Evolutionary conservation across 1,139 yeast species (phyloP).

Genomic region (Meyerozyma carpophila): DNA sequence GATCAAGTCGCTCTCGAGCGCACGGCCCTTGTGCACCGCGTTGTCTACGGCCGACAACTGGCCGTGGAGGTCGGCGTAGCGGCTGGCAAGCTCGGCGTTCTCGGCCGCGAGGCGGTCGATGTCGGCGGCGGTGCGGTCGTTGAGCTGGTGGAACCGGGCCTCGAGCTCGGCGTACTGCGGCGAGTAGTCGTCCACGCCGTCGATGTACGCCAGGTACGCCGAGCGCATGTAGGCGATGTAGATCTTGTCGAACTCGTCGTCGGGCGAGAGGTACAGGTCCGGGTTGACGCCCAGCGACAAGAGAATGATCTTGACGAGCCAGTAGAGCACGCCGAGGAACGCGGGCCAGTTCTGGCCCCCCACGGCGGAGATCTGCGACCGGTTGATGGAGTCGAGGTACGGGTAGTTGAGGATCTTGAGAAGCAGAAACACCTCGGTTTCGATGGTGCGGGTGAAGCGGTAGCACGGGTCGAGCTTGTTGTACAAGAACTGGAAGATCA

Average conservation of each 20-base stretch:
- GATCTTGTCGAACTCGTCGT: conserved; percentile 49
- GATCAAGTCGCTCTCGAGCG: conserved; percentile 64
- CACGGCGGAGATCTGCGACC: conserved; percentile 84
- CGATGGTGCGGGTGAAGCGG: conserved; percentile 61
- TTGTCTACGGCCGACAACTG: conserved; percentile 29
- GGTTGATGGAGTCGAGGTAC: conserved; percentile 69
- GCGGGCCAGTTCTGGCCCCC: conserved; percentile 91
- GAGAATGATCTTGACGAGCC: conserved; percentile 62
- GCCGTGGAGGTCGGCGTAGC: conserved; percentile 19
- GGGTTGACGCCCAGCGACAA: conserved; percentile 33
- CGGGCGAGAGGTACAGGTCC: conserved; percentile 27
- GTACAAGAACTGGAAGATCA: conserved; percentile 77
- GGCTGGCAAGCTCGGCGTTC: conserved; percentile 32
- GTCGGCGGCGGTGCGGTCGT: conserved; percentile 30
- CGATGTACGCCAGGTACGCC: conserved; percentile 63
- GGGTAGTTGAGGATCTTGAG: conserved; percentile 72
- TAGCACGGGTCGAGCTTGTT: conserved; percentile 75
- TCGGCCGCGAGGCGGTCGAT: conserved; percentile 39
- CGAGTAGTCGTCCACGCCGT: conserved; percentile 56
- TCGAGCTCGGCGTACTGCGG: conserved; percentile 53
- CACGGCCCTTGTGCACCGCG: conserved; percentile 53
- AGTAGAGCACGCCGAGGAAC: conserved; percentile 73
- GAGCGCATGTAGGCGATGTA: conserved; percentile 61
- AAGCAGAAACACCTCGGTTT: conserved; percentile 67
- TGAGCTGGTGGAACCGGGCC: conserved; percentile 40